Conservation (phyloP, 2,329 filamentous ascomycete genomes). For the Fusarium acutatum region DNA sequence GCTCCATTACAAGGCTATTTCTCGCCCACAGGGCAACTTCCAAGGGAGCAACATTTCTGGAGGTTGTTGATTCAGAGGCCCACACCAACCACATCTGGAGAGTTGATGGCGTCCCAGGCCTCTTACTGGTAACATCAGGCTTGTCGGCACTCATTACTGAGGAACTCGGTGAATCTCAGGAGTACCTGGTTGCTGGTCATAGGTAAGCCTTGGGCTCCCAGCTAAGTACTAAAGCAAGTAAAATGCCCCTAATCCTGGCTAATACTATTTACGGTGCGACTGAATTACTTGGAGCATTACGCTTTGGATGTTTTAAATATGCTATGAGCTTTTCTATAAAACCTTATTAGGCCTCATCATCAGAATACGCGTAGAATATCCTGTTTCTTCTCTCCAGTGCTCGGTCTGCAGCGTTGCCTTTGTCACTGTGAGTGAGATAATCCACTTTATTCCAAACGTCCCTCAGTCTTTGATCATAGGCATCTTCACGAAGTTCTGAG, state of each 20-base stretch:
- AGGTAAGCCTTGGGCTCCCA: not conserved
- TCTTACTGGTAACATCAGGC: not conserved
- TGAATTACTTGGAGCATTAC: not conserved
- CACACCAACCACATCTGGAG: not conserved
- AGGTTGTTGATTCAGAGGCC: not conserved
- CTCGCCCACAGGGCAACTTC: not conserved
- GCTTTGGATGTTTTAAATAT: not conserved
- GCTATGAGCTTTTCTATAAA: not conserved
- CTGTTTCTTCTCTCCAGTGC: not conserved
- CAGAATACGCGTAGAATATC: not conserved
- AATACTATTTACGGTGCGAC: not conserved
- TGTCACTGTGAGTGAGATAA: not conserved
- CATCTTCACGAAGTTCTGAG: not conserved
- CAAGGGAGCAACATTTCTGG: not conserved
- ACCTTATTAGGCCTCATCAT: not conserved
- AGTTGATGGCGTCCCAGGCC: fast-evolving
- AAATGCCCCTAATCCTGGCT: not conserved
- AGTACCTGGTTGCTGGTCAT: not conserved
- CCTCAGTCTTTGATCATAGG: not conserved
- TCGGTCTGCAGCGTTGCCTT: not conserved
- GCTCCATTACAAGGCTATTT: not conserved
- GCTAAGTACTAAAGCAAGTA: not conserved
- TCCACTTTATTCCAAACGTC: not conserved
- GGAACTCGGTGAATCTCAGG: not conserved
- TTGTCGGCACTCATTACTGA: not conserved